A percentile compares a stretch with the other conserved stretches of the same genome.
phyloP scores from a whole-genome alignment of 768 basidiomycete genomes.

The Kwoniella heveanensis region DNA sequence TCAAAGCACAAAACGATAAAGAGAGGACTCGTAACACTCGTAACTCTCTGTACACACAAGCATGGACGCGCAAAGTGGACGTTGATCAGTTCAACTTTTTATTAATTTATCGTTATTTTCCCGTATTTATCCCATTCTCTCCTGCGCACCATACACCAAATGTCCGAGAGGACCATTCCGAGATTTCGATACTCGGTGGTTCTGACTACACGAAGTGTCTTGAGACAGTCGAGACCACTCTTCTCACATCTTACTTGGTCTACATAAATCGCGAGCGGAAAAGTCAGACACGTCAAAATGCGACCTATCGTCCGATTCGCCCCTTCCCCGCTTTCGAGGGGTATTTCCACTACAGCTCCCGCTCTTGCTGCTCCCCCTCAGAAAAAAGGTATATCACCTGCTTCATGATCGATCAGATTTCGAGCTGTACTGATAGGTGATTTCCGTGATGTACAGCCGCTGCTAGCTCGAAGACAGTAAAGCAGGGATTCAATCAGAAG shows the following conservation, averaged over 20 bases:
- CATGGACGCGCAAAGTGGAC: constrained; percentile 5
- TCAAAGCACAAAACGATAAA: too few species aligned
- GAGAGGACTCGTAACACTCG: too few species aligned
- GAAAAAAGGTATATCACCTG: constrained; percentile 23
- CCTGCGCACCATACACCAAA: background rate
- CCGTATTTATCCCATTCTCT: constrained; percentile 23
- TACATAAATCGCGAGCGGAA: too few species aligned
- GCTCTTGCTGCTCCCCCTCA: constrained; percentile 30
- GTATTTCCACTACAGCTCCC: constrained; percentile 29
- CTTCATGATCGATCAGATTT: background rate
- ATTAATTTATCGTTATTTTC: constrained; percentile 25
- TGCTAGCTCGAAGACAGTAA: constrained; percentile 3
- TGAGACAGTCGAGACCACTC: too few species aligned
- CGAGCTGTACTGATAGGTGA: background rate
- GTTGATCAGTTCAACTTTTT: constrained; percentile 15
- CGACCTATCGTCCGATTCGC: constrained; percentile 23
- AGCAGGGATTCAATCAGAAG: constrained; percentile 25
- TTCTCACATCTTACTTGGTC: too few species aligned
- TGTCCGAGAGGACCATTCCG: too few species aligned
- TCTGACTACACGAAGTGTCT: too few species aligned
- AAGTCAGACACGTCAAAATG: constrained; percentile 20
- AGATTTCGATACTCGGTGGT: too few species aligned
- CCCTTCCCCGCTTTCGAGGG: constrained; percentile 20
- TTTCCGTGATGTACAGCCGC: constrained; percentile 8
- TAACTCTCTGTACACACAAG: too few species aligned